phyloP scores from a whole-genome alignment of 352 stramenopile genomes.

The Phytophthora aleatoria region DNA sequence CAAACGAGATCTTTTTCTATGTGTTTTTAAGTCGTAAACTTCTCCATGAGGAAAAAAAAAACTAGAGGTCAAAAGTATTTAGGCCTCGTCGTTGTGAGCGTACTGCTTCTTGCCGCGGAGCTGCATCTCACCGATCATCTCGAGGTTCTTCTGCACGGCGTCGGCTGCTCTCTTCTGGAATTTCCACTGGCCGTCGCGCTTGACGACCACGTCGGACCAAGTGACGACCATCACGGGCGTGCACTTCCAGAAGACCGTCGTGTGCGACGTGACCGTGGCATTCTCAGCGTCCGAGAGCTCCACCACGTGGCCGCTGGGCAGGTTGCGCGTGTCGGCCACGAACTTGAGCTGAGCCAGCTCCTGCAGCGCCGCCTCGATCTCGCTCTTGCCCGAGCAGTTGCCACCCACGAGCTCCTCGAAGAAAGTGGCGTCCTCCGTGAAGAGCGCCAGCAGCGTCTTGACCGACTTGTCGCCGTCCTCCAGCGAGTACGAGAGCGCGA shows the following conservation, averaged over 20 bases:
- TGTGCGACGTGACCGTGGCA: constrained; percentile 64
- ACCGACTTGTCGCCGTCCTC: constrained; percentile 75
- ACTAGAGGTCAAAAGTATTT: constrained; percentile 7
- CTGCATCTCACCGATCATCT: constrained; percentile 90
- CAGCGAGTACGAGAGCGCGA: constrained; percentile 79
- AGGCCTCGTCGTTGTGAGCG: constrained; percentile 62
- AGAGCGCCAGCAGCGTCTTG: constrained; percentile 70
- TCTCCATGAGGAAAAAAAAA: constrained; percentile 5
- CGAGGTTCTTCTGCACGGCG: constrained; percentile 88
- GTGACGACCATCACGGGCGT: constrained; percentile 84
- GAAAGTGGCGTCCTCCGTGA: constrained; percentile 76
- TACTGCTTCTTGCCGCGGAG: constrained; percentile 90
- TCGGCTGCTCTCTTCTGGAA: constrained; percentile 77
- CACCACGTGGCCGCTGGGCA: constrained; percentile 84
- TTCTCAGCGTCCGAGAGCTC: constrained; percentile 57
- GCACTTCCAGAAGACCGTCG: constrained; percentile 87
- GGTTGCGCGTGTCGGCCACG: constrained; percentile 77
- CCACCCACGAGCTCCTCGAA: constrained; percentile 76
- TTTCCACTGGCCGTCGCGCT: constrained; percentile 73
- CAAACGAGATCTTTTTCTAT: constrained; percentile 27
- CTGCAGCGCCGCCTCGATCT: constrained; percentile 75
- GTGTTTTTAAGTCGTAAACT: constrained; percentile 9
- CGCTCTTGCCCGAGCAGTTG: constrained; percentile 57
- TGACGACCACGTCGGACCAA: constrained; percentile 80
- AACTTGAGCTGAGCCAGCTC: constrained; percentile 82